These are phyloP conservation scores for Cichorium intybus DNA, from an alignment of 140 eudicot species.

Conservation along the genomic window DNA sequence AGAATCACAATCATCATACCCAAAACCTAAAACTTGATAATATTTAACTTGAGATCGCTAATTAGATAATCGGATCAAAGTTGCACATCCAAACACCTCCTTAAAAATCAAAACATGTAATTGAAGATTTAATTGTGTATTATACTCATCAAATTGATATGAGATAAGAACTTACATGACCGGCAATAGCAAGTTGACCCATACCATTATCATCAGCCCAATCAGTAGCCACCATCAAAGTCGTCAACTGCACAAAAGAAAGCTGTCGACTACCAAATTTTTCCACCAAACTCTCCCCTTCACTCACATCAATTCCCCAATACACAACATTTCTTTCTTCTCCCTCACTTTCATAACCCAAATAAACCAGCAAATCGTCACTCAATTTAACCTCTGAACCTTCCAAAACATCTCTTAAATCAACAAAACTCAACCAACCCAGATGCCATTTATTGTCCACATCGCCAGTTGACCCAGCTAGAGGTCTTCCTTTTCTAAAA, in stretches of 20 bases:
- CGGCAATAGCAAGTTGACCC: constrained; percentile 89
- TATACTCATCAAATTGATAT: neutral
- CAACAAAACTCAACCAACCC: constrained; percentile 73
- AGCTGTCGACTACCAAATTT: constrained; percentile 45
- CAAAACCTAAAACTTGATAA: neutral
- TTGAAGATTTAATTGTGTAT: neutral
- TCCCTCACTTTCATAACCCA: constrained; percentile 47
- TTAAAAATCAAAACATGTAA: neutral
- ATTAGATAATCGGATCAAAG: neutral
- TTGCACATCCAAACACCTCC: neutral
- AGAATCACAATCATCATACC: neutral
- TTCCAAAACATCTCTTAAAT: constrained; percentile 44
- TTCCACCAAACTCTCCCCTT: constrained; percentile 47
- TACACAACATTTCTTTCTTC: constrained; percentile 54
- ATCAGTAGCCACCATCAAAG: constrained; percentile 93
- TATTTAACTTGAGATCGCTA: neutral
- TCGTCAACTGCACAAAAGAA: constrained; percentile 81
- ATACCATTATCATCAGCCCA: constrained; percentile 67
- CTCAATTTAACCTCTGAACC: constrained; percentile 47
- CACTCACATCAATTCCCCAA: constrained; percentile 81
- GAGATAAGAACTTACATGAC: constrained; percentile 55
- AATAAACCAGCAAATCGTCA: constrained; percentile 63
- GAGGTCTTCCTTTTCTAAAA: constrained; percentile 71
- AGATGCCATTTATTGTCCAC: constrained; percentile 58
- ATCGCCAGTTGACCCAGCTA: constrained; percentile 44